phyloP scores from a whole-genome alignment of 2,329 filamentous ascomycete genomes.

The Bipolaris victoriae region DNA sequence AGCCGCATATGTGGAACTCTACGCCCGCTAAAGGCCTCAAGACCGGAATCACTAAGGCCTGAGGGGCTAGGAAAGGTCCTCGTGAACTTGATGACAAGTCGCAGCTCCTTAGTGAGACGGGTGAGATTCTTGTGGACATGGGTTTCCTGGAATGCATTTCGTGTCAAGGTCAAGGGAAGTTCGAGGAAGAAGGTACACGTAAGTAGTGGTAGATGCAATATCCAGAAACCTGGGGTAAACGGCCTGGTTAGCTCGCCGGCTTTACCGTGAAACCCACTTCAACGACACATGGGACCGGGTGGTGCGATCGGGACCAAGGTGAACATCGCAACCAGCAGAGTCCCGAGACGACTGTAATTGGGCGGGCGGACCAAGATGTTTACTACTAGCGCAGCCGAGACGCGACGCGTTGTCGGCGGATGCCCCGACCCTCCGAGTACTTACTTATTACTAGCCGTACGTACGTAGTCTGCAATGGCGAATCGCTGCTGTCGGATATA shows the following conservation, averaged over 20 bases:
- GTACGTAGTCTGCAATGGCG: neutral
- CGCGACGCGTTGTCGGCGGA: neutral
- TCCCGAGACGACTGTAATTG: slow-evolving; percentile 23
- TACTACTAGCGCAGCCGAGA: slow-evolving; percentile 11
- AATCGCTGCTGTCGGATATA: slow-evolving; percentile 12
- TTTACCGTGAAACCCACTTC: slow-evolving; percentile 29
- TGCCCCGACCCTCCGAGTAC: slow-evolving; percentile 1
- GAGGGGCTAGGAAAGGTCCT: too few relatives aligned
- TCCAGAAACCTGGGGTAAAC: slow-evolving; percentile 28
- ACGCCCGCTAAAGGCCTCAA: too few relatives aligned
- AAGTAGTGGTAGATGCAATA: too few relatives aligned
- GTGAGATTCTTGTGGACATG: too few relatives aligned
- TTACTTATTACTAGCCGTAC: neutral
- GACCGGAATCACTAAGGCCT: too few relatives aligned
- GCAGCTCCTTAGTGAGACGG: too few relatives aligned
- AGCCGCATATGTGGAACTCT: too few relatives aligned
- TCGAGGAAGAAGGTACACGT: too few relatives aligned
- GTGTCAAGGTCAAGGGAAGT: too few relatives aligned
- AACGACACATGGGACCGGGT: slow-evolving; percentile 13
- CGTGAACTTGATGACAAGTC: too few relatives aligned
- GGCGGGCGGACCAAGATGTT: slow-evolving; percentile 8
- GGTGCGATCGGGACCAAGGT: slow-evolving; percentile 17
- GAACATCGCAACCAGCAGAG: slow-evolving; percentile 23
- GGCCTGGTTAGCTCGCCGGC: slow-evolving; percentile 27
- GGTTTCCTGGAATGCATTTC: too few relatives aligned